Base-by-base conservation (phyloP, 441 rosid genomes). In the Isatis lusitanica region DNA sequence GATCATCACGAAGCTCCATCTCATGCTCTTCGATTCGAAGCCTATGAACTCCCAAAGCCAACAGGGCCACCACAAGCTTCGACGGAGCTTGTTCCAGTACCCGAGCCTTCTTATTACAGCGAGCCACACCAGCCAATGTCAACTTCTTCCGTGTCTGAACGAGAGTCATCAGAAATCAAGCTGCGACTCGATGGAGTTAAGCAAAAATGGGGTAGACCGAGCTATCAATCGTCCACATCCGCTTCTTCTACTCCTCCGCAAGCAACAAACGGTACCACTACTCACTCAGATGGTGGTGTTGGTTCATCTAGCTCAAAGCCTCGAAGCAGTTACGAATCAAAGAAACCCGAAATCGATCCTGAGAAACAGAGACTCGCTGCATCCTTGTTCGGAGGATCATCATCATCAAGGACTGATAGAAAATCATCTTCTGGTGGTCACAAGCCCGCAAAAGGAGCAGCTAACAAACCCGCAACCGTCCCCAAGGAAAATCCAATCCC, bases 311-410 rank as follows among this genome's bases (percentile, higher is more conserved):
- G 69, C 55, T 75, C 93, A 47, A 88, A 80, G 78, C 78, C 83
- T 17, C 85, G 77, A 70, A 92, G 86, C 74, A 73, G 71, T 51
- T 82, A 85, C 46, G 94, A 88, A 76, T 78, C 88, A 59, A 90
- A 78, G 86, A 91, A 81, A 80, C 81, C 89, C 0, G 97, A 93
- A 75, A 71, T 90, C 18, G 78, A 92, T 60, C 84, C 86, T 11
- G 98, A 93, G 81, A 96, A 90, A 81, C 96, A 96, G 88, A 93
- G 88, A 85, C 98, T 96, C 9, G 99, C 97, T 48, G 99, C 98
- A 53, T 93, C 99, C 28, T 76, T 96, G 68, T 96, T 96, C 78
- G 98, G 99, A 61, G 87, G 93, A 75, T 80, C 92, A 57, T 84
- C 92, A 74, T 79, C 90, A 46, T 83, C 93, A 24, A 90, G 85